Conservation (phyloP, 2,329 filamentous ascomycete species). For the Ciborinia camelliae region DNA sequence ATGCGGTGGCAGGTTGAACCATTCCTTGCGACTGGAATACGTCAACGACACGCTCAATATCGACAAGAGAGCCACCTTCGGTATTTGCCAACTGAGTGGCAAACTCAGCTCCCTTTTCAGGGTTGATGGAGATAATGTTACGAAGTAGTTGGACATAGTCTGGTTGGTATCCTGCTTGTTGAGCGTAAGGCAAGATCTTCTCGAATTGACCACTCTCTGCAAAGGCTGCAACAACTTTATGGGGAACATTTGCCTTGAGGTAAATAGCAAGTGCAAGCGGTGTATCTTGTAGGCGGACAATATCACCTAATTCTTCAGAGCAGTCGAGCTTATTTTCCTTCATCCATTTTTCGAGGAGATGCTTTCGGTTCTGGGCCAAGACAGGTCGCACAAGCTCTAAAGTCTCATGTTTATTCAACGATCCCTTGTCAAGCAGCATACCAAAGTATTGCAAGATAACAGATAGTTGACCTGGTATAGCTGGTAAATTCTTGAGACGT, state of each 20-base stretch:
- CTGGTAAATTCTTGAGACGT: slow-evolving; percentile 83
- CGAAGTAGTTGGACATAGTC: slow-evolving; percentile 91
- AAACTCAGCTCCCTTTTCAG: slow-evolving; percentile 93
- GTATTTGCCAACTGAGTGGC: slow-evolving; percentile 89
- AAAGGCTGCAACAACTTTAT: slow-evolving; percentile 93
- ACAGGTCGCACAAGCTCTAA: slow-evolving; percentile 91
- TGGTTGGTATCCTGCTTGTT: slow-evolving; percentile 83
- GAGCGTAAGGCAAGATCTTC: slow-evolving; percentile 89
- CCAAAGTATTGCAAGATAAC: slow-evolving; percentile 97
- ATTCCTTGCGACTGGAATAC: slow-evolving; percentile 98
- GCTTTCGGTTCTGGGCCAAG: slow-evolving; percentile 88
- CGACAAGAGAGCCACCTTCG: slow-evolving; percentile 80
- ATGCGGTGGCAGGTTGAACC: slow-evolving; percentile 97
- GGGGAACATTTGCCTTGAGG: slow-evolving; percentile 80
- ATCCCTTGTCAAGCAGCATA: slow-evolving; percentile 92
- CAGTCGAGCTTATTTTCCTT: slow-evolving; percentile 93
- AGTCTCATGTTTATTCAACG: slow-evolving; percentile 88
- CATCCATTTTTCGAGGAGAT: slow-evolving; percentile 96
- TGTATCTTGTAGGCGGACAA: slow-evolving; percentile 85
- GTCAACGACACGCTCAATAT: slow-evolving; percentile 91
- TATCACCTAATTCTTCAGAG: slow-evolving; percentile 93
- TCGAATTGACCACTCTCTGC: slow-evolving; percentile 97
- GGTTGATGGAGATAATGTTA: slow-evolving; percentile 76
- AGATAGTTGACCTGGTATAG: slow-evolving; percentile 81
- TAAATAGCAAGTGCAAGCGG: slow-evolving; percentile 86